Evolutionary conservation across 768 basidiomycete genomes (phyloP).

Genomic region (Cystoderma amianthinum): DNA sequence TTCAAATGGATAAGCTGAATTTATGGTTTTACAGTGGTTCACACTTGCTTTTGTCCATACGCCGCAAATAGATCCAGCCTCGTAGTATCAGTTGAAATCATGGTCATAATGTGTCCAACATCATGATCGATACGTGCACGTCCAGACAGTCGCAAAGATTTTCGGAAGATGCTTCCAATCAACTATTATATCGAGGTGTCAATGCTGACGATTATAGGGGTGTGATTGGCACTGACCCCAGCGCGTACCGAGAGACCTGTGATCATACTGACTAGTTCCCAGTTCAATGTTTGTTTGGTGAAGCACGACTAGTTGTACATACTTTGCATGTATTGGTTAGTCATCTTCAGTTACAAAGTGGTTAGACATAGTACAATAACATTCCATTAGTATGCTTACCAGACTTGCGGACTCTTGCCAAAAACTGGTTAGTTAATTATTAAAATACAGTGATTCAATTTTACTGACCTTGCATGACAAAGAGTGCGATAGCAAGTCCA

Average conservation of each 20-base stretch:
- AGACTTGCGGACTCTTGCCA: conserved; percentile 22
- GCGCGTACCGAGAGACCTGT: conserved; percentile 42
- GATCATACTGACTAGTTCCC: conserved; percentile 30
- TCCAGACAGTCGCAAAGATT: conserved; percentile 46
- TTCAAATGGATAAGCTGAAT: background rate
- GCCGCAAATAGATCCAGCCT: conserved; percentile 30
- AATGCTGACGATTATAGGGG: background rate
- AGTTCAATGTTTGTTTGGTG: background rate
- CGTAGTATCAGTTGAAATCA: conserved; percentile 41
- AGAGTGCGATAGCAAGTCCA: conserved; percentile 50
- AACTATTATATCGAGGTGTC: conserved; percentile 7
- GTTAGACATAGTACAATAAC: no score
- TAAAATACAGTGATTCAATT: no score
- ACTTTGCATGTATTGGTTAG: conserved; percentile 41
- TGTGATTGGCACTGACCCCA: conserved; percentile 19
- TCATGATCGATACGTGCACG: conserved; percentile 36
- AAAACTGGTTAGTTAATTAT: conserved; percentile 2
- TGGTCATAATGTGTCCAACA: conserved; percentile 43
- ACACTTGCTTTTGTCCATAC: conserved; percentile 18
- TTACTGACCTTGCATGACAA: conserved; percentile 51
- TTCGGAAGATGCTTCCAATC: conserved; percentile 33
- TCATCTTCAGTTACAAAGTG: no score
- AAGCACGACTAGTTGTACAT: conserved; percentile 4
- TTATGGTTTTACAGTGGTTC: background rate
- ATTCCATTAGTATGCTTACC: no score